Evolutionary conservation across 1,139 yeast species (phyloP).

Genomic region (Blastobotrys persicus): DNA sequence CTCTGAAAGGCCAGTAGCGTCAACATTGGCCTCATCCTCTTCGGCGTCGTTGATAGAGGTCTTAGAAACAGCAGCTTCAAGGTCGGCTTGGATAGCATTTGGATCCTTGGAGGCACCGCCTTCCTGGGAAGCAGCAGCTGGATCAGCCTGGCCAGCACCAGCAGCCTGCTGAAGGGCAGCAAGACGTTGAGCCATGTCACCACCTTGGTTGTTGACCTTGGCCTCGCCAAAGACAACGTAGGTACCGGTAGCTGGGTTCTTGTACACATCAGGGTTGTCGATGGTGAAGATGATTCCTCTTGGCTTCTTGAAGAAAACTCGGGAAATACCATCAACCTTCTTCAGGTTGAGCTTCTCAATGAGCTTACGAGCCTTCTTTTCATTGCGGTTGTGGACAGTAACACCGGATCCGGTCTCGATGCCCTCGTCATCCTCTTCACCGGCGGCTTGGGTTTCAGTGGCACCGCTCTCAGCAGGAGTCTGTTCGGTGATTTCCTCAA

Average conservation of each 20-base stretch:
- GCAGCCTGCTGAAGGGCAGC: constrained; percentile 32
- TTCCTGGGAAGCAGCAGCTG: constrained; percentile 28
- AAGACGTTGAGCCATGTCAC: constrained; percentile 36
- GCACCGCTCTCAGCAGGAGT: constrained; percentile 9
- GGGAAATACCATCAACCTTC: constrained; percentile 86
- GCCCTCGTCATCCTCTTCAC: constrained; percentile 24
- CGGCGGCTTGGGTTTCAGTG: constrained; percentile 23
- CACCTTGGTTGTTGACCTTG: constrained; percentile 71
- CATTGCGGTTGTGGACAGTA: constrained; percentile 53
- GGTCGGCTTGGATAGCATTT: constrained; percentile 85
- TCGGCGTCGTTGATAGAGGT: constrained; percentile 34
- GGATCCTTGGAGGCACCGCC: constrained; percentile 55
- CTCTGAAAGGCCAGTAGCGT: constrained; percentile 72
- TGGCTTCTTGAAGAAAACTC: constrained; percentile 95
- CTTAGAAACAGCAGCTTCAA: constrained; percentile 71
- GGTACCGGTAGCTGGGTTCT: constrained; percentile 83
- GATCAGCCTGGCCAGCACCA: constrained; percentile 25
- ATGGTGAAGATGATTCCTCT: constrained; percentile 92
- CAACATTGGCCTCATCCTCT: constrained; percentile 52
- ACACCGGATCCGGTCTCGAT: constrained; percentile 24
- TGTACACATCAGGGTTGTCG: constrained; percentile 94
- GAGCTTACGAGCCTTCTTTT: constrained; percentile 92
- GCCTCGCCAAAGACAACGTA: constrained; percentile 98
- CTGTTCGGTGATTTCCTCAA: constrained; percentile 35
- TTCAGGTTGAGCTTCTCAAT: constrained; percentile 88